A percentile compares a stretch with the other conserved stretches of the same genome.
phyloP scores from a whole-genome alignment of 2,329 filamentous ascomycete species.

The Biscogniauxia marginata region DNA sequence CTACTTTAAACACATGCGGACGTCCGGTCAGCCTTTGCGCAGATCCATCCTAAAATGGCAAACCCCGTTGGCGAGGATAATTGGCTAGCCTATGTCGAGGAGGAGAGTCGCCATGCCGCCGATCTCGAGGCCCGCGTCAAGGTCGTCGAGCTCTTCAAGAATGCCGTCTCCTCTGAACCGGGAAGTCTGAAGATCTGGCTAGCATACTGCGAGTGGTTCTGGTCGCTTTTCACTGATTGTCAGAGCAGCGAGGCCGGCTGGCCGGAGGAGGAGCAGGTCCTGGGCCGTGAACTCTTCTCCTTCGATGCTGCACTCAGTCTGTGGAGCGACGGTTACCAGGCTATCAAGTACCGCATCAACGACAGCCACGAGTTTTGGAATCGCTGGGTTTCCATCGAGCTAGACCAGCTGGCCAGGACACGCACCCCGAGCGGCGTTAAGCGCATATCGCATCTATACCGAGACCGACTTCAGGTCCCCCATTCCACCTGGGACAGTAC shows the following conservation, averaged over 20 bases:
- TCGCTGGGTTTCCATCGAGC: slow-evolving; percentile 70
- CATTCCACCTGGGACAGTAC: slow-evolving; percentile 75
- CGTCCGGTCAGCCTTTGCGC: slow-evolving; percentile 19
- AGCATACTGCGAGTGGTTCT: slow-evolving; percentile 75
- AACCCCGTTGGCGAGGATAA: slow-evolving; percentile 70
- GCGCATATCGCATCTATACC: slow-evolving; percentile 67
- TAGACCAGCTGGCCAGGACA: slow-evolving; percentile 62
- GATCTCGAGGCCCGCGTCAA: slow-evolving; percentile 66
- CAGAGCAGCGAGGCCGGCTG: slow-evolving; percentile 55
- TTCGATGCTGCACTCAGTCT: slow-evolving; percentile 64
- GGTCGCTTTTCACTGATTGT: slow-evolving; percentile 65
- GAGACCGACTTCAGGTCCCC: slow-evolving; percentile 68
- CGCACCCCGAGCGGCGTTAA: slow-evolving; percentile 57
- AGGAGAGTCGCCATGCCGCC: slow-evolving; percentile 60
- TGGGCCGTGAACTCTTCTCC: slow-evolving; percentile 71
- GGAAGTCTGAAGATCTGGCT: slow-evolving; percentile 74
- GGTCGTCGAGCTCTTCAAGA: slow-evolving; percentile 70
- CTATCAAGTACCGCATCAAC: slow-evolving; percentile 70
- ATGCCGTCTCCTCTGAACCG: slow-evolving; percentile 68
- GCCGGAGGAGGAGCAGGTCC: slow-evolving; percentile 65
- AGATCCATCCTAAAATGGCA: slow-evolving; percentile 39
- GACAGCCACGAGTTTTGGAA: slow-evolving; percentile 81
- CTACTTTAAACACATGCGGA: slow-evolving; percentile 23
- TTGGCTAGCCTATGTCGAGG: slow-evolving; percentile 76
- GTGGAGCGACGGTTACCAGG: slow-evolving; percentile 70